Conservation (phyloP, 768 basidiomycete species). For the Tricholomella constricta region DNA sequence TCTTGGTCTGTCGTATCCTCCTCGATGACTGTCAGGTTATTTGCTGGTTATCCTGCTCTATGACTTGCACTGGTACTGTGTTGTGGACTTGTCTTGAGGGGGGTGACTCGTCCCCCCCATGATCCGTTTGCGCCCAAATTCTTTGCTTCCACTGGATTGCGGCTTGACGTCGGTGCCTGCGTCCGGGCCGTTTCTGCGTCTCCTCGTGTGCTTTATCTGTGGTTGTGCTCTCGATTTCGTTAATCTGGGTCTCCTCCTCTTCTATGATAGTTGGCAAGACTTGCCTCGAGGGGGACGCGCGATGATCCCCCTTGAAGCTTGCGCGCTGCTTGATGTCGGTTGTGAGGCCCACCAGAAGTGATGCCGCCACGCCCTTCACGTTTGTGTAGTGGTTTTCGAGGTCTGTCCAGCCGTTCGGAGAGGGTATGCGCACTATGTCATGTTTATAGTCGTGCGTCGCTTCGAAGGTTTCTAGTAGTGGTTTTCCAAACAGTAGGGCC, state of each 20-base stretch:
- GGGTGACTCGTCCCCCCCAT: background rate
- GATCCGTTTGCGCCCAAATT: background rate
- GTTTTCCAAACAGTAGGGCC: conserved; percentile 32
- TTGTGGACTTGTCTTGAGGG: background rate
- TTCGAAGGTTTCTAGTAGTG: conserved; percentile 21
- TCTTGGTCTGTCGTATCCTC: background rate
- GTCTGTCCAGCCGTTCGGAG: background rate
- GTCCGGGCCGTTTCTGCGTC: background rate
- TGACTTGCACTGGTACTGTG: no score
- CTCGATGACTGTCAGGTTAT: background rate
- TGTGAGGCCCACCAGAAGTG: conserved; percentile 3
- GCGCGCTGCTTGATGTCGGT: conserved; percentile 16
- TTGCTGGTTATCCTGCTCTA: background rate
- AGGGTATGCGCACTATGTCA: conserved; percentile 14
- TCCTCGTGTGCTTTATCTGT: background rate
- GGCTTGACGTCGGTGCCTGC: background rate
- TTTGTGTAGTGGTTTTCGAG: conserved; percentile 3
- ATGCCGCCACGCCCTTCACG: conserved; percentile 8
- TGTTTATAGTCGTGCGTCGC: conserved; percentile 26
- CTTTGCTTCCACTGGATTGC: background rate
- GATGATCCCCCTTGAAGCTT: conserved; percentile 13
- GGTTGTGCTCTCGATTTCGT: no score
- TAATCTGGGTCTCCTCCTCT: background rate
- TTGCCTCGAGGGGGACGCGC: background rate
- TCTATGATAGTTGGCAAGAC: background rate